These are phyloP conservation scores for Testicularia cyperi DNA, from an alignment of 1,284 basidiomycete species.

Conservation along the genomic window DNA sequence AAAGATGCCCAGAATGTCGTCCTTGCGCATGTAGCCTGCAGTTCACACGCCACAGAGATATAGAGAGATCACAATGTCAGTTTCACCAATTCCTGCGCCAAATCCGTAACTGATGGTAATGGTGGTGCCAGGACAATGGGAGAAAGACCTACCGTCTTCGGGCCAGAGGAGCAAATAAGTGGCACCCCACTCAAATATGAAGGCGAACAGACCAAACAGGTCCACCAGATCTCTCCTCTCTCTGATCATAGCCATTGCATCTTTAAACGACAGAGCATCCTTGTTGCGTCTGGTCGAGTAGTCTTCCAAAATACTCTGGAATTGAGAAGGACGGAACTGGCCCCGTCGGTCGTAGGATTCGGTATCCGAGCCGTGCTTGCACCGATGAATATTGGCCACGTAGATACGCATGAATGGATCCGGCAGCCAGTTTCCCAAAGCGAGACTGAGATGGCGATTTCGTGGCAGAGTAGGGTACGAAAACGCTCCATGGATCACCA, in stretches of 20 bases:
- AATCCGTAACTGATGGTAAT: too few relatives aligned
- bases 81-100: too few relatives aligned
- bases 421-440: slow-evolving; percentile 41
- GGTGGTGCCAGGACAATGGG: too few relatives aligned
- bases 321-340: slow-evolving; percentile 26
- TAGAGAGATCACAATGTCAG: too few relatives aligned
- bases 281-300: slow-evolving; percentile 35
- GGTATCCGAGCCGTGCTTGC: slow-evolving; percentile 65
- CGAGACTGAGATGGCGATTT: slow-evolving; percentile 5
- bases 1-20: slow-evolving; percentile 44
- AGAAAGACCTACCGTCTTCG: slow-evolving; percentile 39
- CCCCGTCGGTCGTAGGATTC: slow-evolving; percentile 62
- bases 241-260: slow-evolving; percentile 36
- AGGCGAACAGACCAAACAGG: slow-evolving; percentile 40
- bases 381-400: slow-evolving; percentile 62
- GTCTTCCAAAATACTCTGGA: slow-evolving; percentile 32
- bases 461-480: slow-evolving; percentile 39
- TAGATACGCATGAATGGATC: slow-evolving; percentile 64
- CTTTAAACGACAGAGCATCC: slow-evolving; percentile 37
- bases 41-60: too few relatives aligned
- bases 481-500: slow-evolving; percentile 61
- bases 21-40: slow-evolving; percentile 47
- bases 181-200: slow-evolving; percentile 43
- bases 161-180: slow-evolving; percentile 46
- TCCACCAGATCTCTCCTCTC: slow-evolving; percentile 40